Percentiles rank a stretch among this genome's conserved stretches.
Evolutionary conservation across 345 rosid genomes (phyloP).

Genomic region (Populus nigra): DNA sequence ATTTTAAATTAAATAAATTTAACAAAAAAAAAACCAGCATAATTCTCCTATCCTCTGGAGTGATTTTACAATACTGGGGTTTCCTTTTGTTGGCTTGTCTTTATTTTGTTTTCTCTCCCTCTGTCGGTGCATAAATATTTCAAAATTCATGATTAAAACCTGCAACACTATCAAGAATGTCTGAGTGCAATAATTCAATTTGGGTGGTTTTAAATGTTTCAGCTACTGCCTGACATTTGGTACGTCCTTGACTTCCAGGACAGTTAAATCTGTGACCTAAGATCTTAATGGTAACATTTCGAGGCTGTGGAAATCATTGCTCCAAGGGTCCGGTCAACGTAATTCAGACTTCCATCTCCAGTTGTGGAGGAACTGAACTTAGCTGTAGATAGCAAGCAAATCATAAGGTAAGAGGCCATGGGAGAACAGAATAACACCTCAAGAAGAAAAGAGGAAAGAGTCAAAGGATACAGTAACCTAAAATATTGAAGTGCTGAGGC

Average conservation of each 20-base stretch:
- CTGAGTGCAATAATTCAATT: background rate
- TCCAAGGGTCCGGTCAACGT: background rate
- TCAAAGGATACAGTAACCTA: background rate
- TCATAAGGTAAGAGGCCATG: background rate
- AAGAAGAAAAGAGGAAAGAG: background rate
- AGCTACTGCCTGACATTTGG: background rate
- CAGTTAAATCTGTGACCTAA: slow-evolving; percentile 1
- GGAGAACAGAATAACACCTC: background rate
- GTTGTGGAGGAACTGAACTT: background rate
- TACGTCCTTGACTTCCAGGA: background rate
- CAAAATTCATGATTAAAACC: background rate
- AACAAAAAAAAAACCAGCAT: too few species aligned
- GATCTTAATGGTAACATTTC: background rate
- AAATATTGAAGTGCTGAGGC: background rate
- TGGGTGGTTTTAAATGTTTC: background rate
- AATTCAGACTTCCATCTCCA: background rate
- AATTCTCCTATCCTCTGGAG: background rate
- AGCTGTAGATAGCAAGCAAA: background rate
- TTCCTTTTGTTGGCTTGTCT: background rate
- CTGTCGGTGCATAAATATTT: background rate
- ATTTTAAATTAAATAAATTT: too few species aligned
- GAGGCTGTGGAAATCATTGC: background rate
- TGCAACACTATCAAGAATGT: background rate
- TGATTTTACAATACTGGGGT: background rate
- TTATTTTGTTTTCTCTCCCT: background rate